Conservation (phyloP, 2,329 filamentous ascomycete species). For the Pseudocercospora macadamiae region DNA sequence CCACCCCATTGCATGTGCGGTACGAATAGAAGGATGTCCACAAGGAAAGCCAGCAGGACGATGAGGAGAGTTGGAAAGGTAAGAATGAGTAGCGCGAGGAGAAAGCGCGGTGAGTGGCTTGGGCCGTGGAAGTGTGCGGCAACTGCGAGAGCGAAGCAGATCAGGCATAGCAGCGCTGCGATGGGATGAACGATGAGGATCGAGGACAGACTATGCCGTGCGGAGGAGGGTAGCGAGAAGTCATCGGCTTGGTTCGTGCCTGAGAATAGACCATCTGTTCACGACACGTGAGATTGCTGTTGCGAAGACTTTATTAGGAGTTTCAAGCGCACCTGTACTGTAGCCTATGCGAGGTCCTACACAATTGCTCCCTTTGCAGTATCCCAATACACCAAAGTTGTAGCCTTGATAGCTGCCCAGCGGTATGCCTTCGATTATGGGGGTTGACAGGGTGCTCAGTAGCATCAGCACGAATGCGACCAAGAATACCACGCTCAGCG, state of each 20-base stretch:
- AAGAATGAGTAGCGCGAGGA: slow-evolving; percentile 82
- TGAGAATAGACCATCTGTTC: slow-evolving; percentile 52
- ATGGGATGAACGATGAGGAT: slow-evolving; percentile 93
- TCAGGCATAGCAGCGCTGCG: slow-evolving; percentile 79
- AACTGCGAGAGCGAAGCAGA: slow-evolving; percentile 79
- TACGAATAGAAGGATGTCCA: slow-evolving; percentile 92
- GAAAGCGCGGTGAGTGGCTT: slow-evolving; percentile 85
- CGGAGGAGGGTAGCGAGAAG: slow-evolving; percentile 66
- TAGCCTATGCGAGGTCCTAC: slow-evolving; percentile 81
- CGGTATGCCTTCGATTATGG: slow-evolving; percentile 82
- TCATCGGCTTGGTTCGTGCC: slow-evolving; percentile 45
- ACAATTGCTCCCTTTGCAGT: slow-evolving; percentile 70
- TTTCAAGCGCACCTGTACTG: slow-evolving; percentile 69
- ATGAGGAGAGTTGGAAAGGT: slow-evolving; percentile 82
- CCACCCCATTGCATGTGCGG: slow-evolving; percentile 93
- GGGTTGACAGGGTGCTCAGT: slow-evolving; percentile 86
- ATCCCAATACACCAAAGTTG: slow-evolving; percentile 92
- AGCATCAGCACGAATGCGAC: slow-evolving; percentile 83
- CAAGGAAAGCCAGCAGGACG: slow-evolving; percentile 82
- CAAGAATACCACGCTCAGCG: slow-evolving; percentile 82
- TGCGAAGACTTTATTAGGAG: not conserved
- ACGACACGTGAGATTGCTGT: not conserved
- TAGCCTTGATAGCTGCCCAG: slow-evolving; percentile 76
- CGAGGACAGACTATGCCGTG: slow-evolving; percentile 73
- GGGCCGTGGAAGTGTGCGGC: slow-evolving; percentile 85